phyloP scores from a whole-genome alignment of 2,329 filamentous ascomycete genomes.

The Mariannaea elegans region DNA sequence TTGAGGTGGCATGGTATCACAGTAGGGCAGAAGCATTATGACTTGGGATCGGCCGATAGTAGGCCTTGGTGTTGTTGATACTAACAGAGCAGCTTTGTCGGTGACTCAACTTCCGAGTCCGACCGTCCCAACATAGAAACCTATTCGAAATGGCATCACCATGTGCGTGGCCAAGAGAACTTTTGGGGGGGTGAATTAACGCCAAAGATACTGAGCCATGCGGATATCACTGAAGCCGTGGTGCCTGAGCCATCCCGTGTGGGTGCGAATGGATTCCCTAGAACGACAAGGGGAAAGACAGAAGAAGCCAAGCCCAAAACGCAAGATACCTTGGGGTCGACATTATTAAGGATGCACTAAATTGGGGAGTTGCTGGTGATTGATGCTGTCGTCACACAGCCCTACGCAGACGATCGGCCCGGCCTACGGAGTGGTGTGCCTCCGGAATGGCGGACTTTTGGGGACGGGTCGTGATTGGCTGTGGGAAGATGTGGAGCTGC shows the following conservation, averaged over 20 bases:
- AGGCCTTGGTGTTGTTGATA: not conserved
- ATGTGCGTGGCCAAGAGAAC: not conserved
- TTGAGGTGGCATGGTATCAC: not conserved
- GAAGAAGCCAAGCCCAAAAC: not conserved
- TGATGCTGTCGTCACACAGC: slow-evolving; percentile 42
- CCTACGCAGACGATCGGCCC: slow-evolving; percentile 40
- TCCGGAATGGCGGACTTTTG: slow-evolving; percentile 30
- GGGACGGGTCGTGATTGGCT: slow-evolving; percentile 29
- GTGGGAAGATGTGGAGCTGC: slow-evolving; percentile 5
- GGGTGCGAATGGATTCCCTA: slow-evolving; percentile 13
- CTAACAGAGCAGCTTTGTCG: slow-evolving; percentile 9
- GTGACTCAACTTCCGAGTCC: not conserved
- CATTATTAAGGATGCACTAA: slow-evolving; percentile 4
- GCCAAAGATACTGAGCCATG: slow-evolving; percentile 9
- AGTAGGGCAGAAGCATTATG: not conserved
- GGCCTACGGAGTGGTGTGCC: slow-evolving; percentile 20
- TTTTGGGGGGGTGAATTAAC: not conserved
- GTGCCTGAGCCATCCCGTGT: slow-evolving; percentile 21
- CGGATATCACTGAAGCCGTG: slow-evolving; percentile 8
- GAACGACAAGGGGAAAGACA: slow-evolving; percentile 8
- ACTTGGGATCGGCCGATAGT: slow-evolving; percentile 2
- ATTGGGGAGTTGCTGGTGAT: slow-evolving; percentile 18
- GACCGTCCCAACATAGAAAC: not conserved
- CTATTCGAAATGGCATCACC: slow-evolving; percentile 2
- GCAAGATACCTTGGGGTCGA: not conserved